Conservation (phyloP, 352 stramenopile genomes). For the Elongisporangium prolatum region DNA sequence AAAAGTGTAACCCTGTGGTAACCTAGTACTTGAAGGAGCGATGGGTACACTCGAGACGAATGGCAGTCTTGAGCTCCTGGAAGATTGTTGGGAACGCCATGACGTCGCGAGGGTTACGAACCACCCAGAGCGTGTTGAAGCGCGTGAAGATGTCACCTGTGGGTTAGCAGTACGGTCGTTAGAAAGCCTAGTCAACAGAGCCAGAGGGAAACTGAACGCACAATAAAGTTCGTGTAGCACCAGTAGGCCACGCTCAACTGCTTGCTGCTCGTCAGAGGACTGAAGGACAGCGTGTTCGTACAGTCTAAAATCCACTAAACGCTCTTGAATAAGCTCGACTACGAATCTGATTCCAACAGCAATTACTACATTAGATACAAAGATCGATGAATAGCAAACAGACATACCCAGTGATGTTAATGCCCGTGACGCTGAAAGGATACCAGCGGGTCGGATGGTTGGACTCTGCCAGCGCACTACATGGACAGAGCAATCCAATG, state of each 20-base stretch:
- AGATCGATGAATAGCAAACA: neutral
- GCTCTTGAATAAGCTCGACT: slow-evolving; percentile 67
- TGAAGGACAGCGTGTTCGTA: slow-evolving; percentile 32
- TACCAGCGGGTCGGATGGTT: slow-evolving; percentile 86
- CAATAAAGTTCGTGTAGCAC: slow-evolving; percentile 73
- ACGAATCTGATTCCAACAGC: slow-evolving; percentile 40
- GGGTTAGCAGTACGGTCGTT: neutral
- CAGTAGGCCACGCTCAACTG: slow-evolving; percentile 30
- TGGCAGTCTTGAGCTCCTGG: slow-evolving; percentile 67
- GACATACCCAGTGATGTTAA: slow-evolving; percentile 75
- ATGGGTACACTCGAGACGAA: slow-evolving; percentile 46
- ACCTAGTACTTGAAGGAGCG: slow-evolving; percentile 66
- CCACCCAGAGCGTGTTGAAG: slow-evolving; percentile 83
- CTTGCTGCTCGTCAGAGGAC: slow-evolving; percentile 13
- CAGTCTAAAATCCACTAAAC: slow-evolving; percentile 69
- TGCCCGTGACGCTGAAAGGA: slow-evolving; percentile 80
- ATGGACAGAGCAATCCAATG: neutral
- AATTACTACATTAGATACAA: neutral
- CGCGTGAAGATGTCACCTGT: slow-evolving; percentile 71
- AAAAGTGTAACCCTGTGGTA: slow-evolving; percentile 22
- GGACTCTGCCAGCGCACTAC: slow-evolving; percentile 69
- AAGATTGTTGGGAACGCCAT: slow-evolving; percentile 86
- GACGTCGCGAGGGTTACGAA: slow-evolving; percentile 74
- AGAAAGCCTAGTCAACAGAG: neutral
- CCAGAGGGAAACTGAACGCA: neutral